These are phyloP conservation scores for Gonium pectorale DNA, from an alignment of 139 green algal species.

Conservation along the genomic window DNA sequence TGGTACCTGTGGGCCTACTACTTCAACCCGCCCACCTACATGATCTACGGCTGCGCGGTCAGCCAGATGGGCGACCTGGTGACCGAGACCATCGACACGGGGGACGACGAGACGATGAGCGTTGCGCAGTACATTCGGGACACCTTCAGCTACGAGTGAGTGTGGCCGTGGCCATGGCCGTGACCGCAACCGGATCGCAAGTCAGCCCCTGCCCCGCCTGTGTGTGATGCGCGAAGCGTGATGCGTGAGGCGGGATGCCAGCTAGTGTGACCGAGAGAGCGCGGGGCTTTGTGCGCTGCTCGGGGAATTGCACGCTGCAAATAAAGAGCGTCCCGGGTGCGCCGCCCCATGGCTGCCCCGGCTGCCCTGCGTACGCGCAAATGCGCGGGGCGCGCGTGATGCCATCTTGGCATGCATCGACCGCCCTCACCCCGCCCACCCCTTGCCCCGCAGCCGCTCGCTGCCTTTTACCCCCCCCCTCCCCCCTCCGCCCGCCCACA, in stretches of 20 bases:
- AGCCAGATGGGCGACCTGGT: slow-evolving; percentile 40
- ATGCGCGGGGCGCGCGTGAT: neutral
- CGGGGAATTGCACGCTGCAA: too few relatives aligned
- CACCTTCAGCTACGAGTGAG: slow-evolving; percentile 33
- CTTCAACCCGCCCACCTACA: slow-evolving; percentile 22
- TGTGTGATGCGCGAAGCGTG: neutral
- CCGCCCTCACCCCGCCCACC: neutral
- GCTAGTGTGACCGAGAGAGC: too few relatives aligned
- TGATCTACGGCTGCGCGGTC: slow-evolving; percentile 27
- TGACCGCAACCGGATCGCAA: neutral
- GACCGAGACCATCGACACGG: slow-evolving; percentile 3
- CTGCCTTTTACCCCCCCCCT: neutral
- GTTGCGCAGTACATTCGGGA: slow-evolving; percentile 32
- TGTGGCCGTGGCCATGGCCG: neutral
- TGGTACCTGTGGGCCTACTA: slow-evolving; percentile 47
- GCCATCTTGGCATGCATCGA: too few relatives aligned
- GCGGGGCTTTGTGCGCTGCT: too few relatives aligned
- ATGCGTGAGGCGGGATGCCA: neutral
- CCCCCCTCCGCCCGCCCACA: too few relatives aligned
- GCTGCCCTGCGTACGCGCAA: neutral
- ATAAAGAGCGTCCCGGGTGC: neutral
- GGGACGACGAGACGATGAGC: neutral
- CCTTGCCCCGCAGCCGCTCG: neutral
- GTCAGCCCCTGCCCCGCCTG: neutral
- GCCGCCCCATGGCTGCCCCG: neutral